A percentile compares a stretch with the other conserved stretches of the same genome.
Conservation (phyloP, 2,329 filamentous ascomycete genomes). For the Fusarium piperis region DNA sequence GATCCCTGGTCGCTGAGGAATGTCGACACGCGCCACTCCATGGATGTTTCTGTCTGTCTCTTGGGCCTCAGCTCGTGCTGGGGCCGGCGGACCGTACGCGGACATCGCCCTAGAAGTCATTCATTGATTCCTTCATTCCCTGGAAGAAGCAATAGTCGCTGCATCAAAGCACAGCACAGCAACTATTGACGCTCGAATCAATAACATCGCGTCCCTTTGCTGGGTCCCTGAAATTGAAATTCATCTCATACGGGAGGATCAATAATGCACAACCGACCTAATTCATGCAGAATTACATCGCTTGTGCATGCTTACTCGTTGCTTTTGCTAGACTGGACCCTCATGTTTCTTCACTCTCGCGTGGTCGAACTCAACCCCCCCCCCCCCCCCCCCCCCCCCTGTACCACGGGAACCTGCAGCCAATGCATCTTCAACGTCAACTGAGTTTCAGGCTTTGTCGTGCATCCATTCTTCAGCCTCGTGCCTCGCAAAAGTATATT, state of each 20-base stretch:
- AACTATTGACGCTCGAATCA: not conserved
- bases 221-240: constrained; percentile 3
- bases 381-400: constrained; percentile 14
- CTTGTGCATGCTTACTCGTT: not conserved
- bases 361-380: constrained; percentile 19
- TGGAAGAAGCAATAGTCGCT: constrained; percentile 8
- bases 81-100: not conserved
- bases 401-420: constrained; percentile 31
- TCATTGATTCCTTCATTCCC: not conserved
- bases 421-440: constrained; percentile 7
- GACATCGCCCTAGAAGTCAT: not conserved
- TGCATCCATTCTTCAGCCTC: constrained; percentile 22
- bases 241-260: not conserved
- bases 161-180: not conserved
- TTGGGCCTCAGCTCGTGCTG: not conserved
- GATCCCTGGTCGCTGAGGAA: constrained; percentile 32
- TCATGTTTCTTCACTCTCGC: constrained; percentile 3
- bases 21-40: constrained; percentile 31
- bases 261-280: constrained; percentile 11
- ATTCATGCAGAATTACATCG: constrained; percentile 27
- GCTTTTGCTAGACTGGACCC: not conserved
- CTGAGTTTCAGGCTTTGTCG: constrained; percentile 18
- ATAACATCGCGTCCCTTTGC: not conserved
- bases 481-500: constrained; percentile 21
- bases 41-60: constrained; percentile 8